A percentile compares a stretch with the other conserved stretches of the same genome.
Conservation (phyloP, 1,284 basidiomycete genomes). For the Malassezia nana region DNA sequence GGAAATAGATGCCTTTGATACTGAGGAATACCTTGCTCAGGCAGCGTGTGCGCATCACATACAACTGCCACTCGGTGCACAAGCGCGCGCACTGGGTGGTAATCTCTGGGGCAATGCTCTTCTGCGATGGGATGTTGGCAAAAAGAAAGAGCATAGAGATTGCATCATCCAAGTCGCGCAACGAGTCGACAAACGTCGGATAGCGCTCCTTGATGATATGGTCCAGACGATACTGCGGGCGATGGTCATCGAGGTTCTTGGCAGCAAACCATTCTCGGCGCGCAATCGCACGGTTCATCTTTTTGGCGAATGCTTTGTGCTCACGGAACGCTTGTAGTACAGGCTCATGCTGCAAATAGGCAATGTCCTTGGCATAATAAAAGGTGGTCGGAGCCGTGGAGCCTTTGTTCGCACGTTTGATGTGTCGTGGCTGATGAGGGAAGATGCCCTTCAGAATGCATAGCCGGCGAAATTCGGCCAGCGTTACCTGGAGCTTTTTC, state of each 20-base stretch:
- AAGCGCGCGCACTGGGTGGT: constrained; percentile 83
- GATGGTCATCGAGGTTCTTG: constrained; percentile 80
- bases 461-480: constrained; percentile 90
- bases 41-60: constrained; percentile 77
- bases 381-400: constrained; percentile 93
- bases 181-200: constrained; percentile 88
- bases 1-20: constrained; percentile 98
- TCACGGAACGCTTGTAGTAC: constrained; percentile 88
- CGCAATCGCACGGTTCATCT: constrained; percentile 83
- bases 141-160: constrained; percentile 91
- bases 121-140: constrained; percentile 54
- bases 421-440: constrained; percentile 83
- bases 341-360: constrained; percentile 93
- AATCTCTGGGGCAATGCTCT: constrained; percentile 68
- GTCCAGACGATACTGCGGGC: constrained; percentile 61
- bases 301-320: constrained; percentile 98
- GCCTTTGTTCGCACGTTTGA: constrained; percentile 94
- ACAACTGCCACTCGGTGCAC: constrained; percentile 60
- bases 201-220: constrained; percentile 98
- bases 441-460: constrained; percentile 99
- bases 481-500: constrained; percentile 73
- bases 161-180: constrained; percentile 94
- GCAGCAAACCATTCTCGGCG: constrained; percentile 89
- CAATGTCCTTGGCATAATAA: constrained; percentile 97
- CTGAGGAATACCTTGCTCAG: constrained; percentile 88